These are phyloP conservation scores for Pythium brachiatum DNA, from an alignment of 352 stramenopile genomes.

Conservation along the genomic window DNA sequence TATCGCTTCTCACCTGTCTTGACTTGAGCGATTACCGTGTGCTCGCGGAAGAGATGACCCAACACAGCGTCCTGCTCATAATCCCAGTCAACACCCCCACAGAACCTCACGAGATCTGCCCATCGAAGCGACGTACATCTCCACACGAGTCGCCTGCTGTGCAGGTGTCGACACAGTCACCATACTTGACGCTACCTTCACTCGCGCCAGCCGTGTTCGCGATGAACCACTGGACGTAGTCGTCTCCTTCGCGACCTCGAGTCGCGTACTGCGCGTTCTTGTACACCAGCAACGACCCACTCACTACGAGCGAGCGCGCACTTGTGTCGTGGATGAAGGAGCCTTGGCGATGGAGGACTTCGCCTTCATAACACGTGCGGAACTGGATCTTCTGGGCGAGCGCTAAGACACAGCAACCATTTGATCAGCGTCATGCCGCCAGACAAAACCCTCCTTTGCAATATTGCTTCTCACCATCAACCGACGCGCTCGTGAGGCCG, in stretches of 20 bases:
- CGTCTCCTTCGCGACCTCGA: slow-evolving; percentile 24
- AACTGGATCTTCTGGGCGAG: slow-evolving; percentile 36
- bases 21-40: slow-evolving; percentile 38
- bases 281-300: slow-evolving; percentile 44
- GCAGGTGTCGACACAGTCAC: slow-evolving; percentile 39
- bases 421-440: neutral
- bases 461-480: slow-evolving; percentile 29
- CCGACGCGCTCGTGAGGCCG: slow-evolving; percentile 32
- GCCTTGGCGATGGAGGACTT: slow-evolving; percentile 43
- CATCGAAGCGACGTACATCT: slow-evolving; percentile 28
- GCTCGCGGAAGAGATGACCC: slow-evolving; percentile 32
- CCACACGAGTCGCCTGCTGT: slow-evolving; percentile 35
- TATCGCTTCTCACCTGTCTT: slow-evolving; percentile 31
- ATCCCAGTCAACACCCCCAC: neutral
- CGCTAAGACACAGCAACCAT: slow-evolving; percentile 19
- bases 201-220: slow-evolving; percentile 5
- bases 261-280: slow-evolving; percentile 23
- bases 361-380: slow-evolving; percentile 36
- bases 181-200: slow-evolving; percentile 27
- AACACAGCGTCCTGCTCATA: slow-evolving; percentile 41
- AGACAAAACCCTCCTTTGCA: neutral
- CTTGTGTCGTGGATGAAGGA: slow-evolving; percentile 36
- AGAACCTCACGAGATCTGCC: neutral
- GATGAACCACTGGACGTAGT: slow-evolving; percentile 34
- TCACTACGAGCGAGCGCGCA: slow-evolving; percentile 39